Percentiles rank a stretch among this genome's conserved stretches.
These are phyloP conservation scores for Gentiana straminea DNA, from an alignment of 257 asterid species.

Conservation along the genomic window DNA sequence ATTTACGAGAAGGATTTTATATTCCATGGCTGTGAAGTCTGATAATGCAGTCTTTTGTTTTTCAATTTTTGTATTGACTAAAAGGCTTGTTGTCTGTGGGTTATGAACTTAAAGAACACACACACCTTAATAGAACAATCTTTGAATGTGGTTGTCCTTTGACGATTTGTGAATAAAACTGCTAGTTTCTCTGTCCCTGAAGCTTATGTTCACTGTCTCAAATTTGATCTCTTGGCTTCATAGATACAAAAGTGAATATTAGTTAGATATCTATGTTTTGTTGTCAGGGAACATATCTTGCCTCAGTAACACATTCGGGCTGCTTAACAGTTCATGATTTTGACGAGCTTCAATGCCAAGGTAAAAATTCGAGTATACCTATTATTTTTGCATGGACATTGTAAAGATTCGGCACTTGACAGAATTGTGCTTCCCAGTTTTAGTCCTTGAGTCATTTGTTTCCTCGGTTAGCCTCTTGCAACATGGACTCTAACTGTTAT, in stretches of 20 bases:
- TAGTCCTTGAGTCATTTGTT: neutral
- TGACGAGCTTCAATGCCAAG: constrained; percentile 49
- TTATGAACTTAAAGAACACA: no score
- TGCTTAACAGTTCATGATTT: constrained; percentile 92
- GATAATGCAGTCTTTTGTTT: no score
- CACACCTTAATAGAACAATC: no score
- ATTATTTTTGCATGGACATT: neutral
- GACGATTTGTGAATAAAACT: no score
- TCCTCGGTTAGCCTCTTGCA: neutral
- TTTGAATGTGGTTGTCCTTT: no score
- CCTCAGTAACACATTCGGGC: constrained; percentile 77
- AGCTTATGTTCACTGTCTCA: neutral
- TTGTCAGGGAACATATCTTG: constrained; percentile 75
- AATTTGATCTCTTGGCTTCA: neutral
- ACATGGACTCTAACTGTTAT: neutral
- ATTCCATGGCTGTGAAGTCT: neutral
- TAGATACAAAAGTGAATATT: neutral
- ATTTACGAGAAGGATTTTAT: neutral
- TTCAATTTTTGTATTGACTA: no score
- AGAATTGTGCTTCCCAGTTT: neutral
- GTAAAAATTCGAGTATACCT: constrained; percentile 21
- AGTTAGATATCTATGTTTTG: neutral
- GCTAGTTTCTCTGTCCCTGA: neutral
- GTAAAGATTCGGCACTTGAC: neutral
- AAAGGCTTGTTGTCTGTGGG: no score